Evolutionary conservation across 148 eudicot genomes (phyloP).

Genomic region (Agrostemma githago): DNA sequence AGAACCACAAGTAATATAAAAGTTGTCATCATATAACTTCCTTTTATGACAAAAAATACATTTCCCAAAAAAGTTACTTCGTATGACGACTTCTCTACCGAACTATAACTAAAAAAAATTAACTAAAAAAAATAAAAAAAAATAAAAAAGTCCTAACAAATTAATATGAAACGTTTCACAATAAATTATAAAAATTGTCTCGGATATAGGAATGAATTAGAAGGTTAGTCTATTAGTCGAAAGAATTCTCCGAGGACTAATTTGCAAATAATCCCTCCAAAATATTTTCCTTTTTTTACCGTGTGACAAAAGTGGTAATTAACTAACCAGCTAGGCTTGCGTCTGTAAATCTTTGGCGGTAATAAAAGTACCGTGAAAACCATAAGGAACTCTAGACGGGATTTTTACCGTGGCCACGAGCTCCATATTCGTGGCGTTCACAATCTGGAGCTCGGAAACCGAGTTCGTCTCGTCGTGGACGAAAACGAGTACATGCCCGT

Average conservation of each 20-base stretch:
- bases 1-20: too few relatives aligned
- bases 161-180: too few relatives aligned
- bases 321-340: conserved; percentile 41
- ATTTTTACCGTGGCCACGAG: conserved; percentile 57
- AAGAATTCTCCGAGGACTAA: conserved; percentile 61
- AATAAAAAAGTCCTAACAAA: too few relatives aligned
- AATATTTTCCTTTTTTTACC: not conserved
- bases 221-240: too few relatives aligned
- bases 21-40: too few relatives aligned
- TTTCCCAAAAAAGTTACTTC: too few relatives aligned
- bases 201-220: too few relatives aligned
- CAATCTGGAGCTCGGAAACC: conserved; percentile 67
- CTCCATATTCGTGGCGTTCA: conserved; percentile 49
- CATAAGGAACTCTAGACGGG: conserved; percentile 79
- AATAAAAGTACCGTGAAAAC: conserved; percentile 83
- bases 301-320: not conserved
- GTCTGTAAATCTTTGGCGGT: conserved; percentile 44
- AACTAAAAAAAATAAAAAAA: too few relatives aligned
- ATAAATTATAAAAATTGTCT: too few relatives aligned
- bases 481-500: conserved; percentile 61
- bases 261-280: conserved; percentile 55
- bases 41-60: too few relatives aligned
- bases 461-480: conserved; percentile 63
- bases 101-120: too few relatives aligned
- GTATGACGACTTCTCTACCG: too few relatives aligned